These are phyloP conservation scores for Keithomyces neogunnii DNA, from an alignment of 2,329 filamentous ascomycete genomes.

Conservation along the genomic window DNA sequence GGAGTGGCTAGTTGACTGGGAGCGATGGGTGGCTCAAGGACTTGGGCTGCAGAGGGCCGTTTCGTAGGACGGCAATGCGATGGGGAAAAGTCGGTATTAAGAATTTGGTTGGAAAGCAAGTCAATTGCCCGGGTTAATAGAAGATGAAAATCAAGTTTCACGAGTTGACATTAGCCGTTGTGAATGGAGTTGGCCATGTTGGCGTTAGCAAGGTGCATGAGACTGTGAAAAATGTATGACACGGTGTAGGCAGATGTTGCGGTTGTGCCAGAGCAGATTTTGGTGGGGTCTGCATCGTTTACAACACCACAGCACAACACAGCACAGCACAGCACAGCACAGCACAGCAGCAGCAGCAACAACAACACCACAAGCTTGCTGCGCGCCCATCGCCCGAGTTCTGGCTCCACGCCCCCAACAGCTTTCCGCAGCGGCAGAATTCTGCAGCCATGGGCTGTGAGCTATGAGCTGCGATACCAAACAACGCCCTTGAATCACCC, in stretches of 20 bases:
- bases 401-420: not conserved
- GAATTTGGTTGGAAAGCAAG: not conserved
- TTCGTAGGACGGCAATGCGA: not conserved
- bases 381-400: not conserved
- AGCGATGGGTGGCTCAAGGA: slow-evolving; percentile 5
- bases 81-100: not conserved
- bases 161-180: too few species aligned
- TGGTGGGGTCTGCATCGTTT: too few species aligned
- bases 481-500: not conserved
- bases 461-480: not conserved
- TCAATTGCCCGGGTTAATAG: not conserved
- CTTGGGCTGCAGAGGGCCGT: not conserved
- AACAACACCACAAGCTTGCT: not conserved
- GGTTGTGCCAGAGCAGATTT: too few species aligned
- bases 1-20: not conserved
- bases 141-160: not conserved
- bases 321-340: too few species aligned
- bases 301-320: too few species aligned
- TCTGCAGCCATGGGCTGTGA: not conserved
- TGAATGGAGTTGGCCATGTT: too few species aligned
- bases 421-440: not conserved
- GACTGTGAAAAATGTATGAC: too few species aligned
- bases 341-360: too few species aligned
- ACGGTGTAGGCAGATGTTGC: too few species aligned
- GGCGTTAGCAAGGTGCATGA: not conserved